phyloP scores from a whole-genome alignment of 805 yeast genomes.

The Candida endomychidarum region DNA sequence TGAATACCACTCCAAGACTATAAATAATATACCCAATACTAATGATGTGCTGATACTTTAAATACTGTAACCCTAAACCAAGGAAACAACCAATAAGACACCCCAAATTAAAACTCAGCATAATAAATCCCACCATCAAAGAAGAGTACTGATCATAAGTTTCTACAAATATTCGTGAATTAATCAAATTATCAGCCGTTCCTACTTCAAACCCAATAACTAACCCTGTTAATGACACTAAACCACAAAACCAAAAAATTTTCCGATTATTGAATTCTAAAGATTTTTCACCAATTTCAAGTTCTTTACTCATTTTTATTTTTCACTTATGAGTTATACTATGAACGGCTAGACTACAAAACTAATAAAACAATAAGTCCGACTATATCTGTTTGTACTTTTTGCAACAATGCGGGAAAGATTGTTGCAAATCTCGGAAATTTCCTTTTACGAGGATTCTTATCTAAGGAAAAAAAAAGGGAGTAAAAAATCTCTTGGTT shows the following conservation, averaged over 20 bases:
- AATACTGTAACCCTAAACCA: constrained; percentile 16
- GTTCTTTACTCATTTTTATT: background rate
- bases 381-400: background rate
- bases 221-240: constrained; percentile 9
- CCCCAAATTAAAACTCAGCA: constrained; percentile 23
- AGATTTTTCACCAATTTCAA: background rate
- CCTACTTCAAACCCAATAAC: constrained; percentile 17
- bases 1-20: constrained; percentile 18
- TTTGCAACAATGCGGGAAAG: constrained; percentile 8
- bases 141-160: constrained; percentile 6
- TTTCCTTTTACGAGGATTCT: constrained; percentile 6
- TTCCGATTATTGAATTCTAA: constrained; percentile 4
- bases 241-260: constrained; percentile 8
- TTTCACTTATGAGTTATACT: too few relatives aligned
- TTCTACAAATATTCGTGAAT: constrained; percentile 2
- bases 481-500: constrained; percentile 7
- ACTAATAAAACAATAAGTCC: too few relatives aligned
- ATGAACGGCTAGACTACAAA: too few relatives aligned
- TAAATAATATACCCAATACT: constrained; percentile 18
- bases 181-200: constrained; percentile 12
- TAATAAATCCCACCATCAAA: constrained; percentile 9
- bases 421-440: constrained; percentile 9
- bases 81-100: constrained; percentile 18
- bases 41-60: constrained; percentile 16
- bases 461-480: constrained; percentile 6